Base-by-base conservation (phyloP, 305 asterid species). In the Fraxinus angustifolia region DNA sequence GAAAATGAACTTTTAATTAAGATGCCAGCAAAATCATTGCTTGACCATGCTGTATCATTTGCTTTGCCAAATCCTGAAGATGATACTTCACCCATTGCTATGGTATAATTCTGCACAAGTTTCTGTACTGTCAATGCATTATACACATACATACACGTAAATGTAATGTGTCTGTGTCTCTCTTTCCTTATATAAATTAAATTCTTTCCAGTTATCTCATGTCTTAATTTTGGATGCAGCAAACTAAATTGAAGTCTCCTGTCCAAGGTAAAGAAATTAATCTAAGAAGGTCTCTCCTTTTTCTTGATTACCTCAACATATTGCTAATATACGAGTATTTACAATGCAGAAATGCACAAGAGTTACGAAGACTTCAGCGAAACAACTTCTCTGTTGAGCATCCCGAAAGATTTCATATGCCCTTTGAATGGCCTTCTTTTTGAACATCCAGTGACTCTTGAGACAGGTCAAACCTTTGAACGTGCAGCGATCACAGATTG, bases 391-490 rank as follows among this genome's bases (percentile, higher is more conserved):
- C 78, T 67, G 48, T 71, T 73, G 33, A 82, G 88, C 87, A 86
- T 92, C 36, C 97, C 94, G 0, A 72, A 76, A 56, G 98, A 93
- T 75, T 93, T 90, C 73, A 11, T 89, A 71, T 93, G 97, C 88
- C 94, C 95, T 40, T 70, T 93, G 80, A 92, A 92, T 4, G 93
- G 89, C 31, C 81, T 85, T 88, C 77, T 91, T 74, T 90, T 92
- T 70, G 88, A 88, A 78, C 92, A 90, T 78, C 98, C 98, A 6
- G 94, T 90, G 77, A 93, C 98, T 81, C 88, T 93, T 2, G 96
- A 92, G 81, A 92, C 97, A 14, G 96, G 98, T 28, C 93, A 91
- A 83, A 92, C 94, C 62, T 93, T 85, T 26, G 98, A 91, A 85
- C 85, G 91, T 14, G 86, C 84, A 88, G 91, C 96, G 56, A 88